Conservation (phyloP, 352 stramenopile species). For the Phytophthora macrochlamydospora region DNA sequence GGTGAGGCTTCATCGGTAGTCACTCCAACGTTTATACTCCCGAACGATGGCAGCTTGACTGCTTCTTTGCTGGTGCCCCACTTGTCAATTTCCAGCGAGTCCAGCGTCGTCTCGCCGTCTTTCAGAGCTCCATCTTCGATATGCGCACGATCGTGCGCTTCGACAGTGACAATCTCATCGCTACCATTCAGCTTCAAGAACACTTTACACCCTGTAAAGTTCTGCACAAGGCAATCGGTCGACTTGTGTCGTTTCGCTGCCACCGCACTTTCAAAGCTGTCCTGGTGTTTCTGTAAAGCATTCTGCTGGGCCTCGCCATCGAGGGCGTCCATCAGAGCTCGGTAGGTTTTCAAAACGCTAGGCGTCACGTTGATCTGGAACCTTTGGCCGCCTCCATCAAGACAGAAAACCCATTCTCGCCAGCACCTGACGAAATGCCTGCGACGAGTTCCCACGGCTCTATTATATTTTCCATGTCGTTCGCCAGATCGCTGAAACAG, state of each 20-base stretch:
- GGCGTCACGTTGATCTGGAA: conserved; percentile 84
- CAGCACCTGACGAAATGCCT: conserved; percentile 53
- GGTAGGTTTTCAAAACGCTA: conserved; percentile 76
- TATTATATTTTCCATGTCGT: conserved; percentile 77
- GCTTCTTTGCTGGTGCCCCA: conserved; percentile 52
- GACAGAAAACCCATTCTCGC: conserved; percentile 66
- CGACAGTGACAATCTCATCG: conserved; percentile 45
- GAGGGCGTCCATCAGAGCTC: conserved; percentile 77
- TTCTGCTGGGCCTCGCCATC: conserved; percentile 66
- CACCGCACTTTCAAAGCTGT: conserved; percentile 49
- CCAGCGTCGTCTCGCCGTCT: conserved; percentile 46
- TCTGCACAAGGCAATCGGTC: conserved; percentile 69
- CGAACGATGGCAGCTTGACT: conserved; percentile 60
- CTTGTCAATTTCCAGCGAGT: conserved; percentile 60
- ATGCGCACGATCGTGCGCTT: conserved; percentile 52
- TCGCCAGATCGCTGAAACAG: conserved; percentile 71
- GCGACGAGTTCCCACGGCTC: conserved; percentile 73
- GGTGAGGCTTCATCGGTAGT: conserved; percentile 35
- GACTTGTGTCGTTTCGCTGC: conserved; percentile 45
- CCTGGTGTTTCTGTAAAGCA: conserved; percentile 68
- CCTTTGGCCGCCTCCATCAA: conserved; percentile 68
- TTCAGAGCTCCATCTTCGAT: conserved; percentile 46
- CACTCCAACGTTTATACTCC: conserved; percentile 63
- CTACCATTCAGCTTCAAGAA: conserved; percentile 55
- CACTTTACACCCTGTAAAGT: conserved; percentile 71